Evolutionary conservation across 2,329 filamentous ascomycete genomes (phyloP), one percentile per base, ranked within the genome.

Genomic region (Tolypocladium capitatum): DNA sequence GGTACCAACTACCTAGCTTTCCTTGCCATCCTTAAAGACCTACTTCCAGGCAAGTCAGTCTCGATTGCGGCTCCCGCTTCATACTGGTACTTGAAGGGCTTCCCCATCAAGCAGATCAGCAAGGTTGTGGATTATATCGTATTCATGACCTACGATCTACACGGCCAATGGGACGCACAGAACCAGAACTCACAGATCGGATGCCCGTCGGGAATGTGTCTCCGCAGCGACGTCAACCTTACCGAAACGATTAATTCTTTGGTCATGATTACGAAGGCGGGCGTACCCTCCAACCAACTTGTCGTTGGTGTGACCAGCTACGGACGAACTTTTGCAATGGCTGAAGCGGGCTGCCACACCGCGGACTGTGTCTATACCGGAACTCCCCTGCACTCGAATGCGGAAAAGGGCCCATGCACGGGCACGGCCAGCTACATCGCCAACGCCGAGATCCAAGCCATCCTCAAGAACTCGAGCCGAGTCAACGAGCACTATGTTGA

Each of bases 101-200:
- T 61, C 24, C 63, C 59, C 0, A 46, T 58, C 1, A 48, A 27
- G 27, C 27, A 27, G 27, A 27, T 27, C 27, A 27, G 27, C 27
- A 7, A 27, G 27, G 27, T 27, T 27, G 27, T 67, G 2, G 63
- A 67, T 46, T 67, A 68, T 32, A 58, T 67, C 13, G 56, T 67
- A 4, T 66, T 60, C 52, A 66, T 66, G 62, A 63, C 62, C 1
- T 66, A 66, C 14, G 63, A 66, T 38, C 52, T 66, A 0, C 63
- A 65, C 35, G 63, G 64, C 6, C 57, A 63, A 52, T 64, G 57
- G 68, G 61, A 63, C 20, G 54, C 55, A 1, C 55, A 55, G 0
- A 63, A 60, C 27, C 27, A 27, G 27, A 27, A 27, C 27, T 27
- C 27, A 7, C 27, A 27, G 27, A 27, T 27, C 4, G 27, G 27